Conservation (phyloP, 2,329 filamentous ascomycete species). For the Niveomyces coronatus region DNA sequence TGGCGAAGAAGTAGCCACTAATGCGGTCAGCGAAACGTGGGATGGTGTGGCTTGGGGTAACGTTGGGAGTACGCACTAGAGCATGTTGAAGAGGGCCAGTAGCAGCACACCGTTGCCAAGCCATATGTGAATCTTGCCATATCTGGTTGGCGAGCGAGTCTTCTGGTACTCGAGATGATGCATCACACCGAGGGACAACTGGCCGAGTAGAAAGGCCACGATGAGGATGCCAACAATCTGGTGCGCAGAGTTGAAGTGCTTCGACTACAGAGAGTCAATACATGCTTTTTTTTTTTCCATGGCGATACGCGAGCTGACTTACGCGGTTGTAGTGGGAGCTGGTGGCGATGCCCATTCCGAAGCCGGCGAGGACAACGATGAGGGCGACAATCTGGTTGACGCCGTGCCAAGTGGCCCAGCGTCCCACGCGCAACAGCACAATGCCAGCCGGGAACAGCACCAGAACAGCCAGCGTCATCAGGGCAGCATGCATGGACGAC, state of each 20-base stretch:
- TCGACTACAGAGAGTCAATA: constrained; percentile 41
- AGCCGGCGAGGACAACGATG: constrained; percentile 37
- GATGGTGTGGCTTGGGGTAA: no score
- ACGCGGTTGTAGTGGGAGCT: constrained; percentile 47
- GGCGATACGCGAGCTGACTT: constrained; percentile 19
- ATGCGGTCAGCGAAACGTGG: background rate
- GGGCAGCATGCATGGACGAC: constrained; percentile 33
- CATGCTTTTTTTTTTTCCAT: no score
- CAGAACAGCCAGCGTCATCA: constrained; percentile 48
- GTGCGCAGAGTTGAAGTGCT: constrained; percentile 41
- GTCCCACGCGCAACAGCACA: constrained; percentile 40
- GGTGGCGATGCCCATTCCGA: constrained; percentile 41
- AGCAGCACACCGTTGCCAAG: constrained; percentile 43
- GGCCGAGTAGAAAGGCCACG: constrained; percentile 38
- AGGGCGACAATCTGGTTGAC: constrained; percentile 41
- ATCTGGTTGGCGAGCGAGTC: constrained; percentile 37
- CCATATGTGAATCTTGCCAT: constrained; percentile 46
- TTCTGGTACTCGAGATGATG: constrained; percentile 44
- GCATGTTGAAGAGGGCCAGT: constrained; percentile 45
- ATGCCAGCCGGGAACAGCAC: constrained; percentile 46
- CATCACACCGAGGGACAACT: constrained; percentile 44
- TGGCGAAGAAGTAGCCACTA: constrained; percentile 48
- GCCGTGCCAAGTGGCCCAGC: constrained; percentile 44
- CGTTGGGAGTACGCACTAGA: constrained; percentile 47
- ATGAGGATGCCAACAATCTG: constrained; percentile 50